These are phyloP conservation scores for Deinandra increscens DNA, from an alignment of 129 eudicot genomes.

Conservation along the genomic window DNA sequence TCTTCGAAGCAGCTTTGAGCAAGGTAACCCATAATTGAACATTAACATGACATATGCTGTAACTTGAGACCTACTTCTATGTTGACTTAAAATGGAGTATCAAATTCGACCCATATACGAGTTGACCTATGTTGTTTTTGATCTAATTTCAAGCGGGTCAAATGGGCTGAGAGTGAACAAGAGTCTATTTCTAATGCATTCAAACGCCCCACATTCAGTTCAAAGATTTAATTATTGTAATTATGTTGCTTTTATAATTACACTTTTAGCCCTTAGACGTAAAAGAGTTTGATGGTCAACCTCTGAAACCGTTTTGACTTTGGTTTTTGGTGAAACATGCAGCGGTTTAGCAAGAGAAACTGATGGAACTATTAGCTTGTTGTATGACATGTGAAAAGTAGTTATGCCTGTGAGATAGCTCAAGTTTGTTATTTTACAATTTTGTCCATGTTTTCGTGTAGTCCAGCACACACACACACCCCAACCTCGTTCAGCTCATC, in stretches of 20 bases:
- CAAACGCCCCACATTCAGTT: not conserved
- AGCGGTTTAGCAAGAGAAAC: slow-evolving; percentile 1
- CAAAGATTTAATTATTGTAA: not conserved
- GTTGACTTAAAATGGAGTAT: not conserved
- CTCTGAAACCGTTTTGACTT: not conserved
- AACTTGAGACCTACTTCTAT: not conserved
- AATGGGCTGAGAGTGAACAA: not conserved
- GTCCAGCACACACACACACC: not conserved
- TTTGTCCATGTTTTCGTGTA: not conserved
- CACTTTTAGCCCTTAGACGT: not conserved
- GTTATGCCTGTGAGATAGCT: slow-evolving; percentile 8
- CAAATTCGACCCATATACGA: not conserved
- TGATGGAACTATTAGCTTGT: not conserved
- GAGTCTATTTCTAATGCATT: not conserved
- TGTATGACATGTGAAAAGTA: slow-evolving; percentile 3
- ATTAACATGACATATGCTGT: not conserved
- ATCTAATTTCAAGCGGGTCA: not conserved
- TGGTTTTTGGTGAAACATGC: slow-evolving; percentile 11
- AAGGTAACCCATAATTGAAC: slow-evolving; percentile 29
- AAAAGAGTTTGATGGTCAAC: not conserved
- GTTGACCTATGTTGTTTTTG: not conserved
- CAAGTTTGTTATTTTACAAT: slow-evolving; percentile 5
- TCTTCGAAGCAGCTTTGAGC: slow-evolving; percentile 37
- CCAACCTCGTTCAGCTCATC: not conserved
- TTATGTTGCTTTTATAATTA: not conserved